Percentiles rank a stretch among this genome's conserved stretches.
Evolutionary conservation across 345 rosid species (phyloP).

Genomic region (Viola odorata): DNA sequence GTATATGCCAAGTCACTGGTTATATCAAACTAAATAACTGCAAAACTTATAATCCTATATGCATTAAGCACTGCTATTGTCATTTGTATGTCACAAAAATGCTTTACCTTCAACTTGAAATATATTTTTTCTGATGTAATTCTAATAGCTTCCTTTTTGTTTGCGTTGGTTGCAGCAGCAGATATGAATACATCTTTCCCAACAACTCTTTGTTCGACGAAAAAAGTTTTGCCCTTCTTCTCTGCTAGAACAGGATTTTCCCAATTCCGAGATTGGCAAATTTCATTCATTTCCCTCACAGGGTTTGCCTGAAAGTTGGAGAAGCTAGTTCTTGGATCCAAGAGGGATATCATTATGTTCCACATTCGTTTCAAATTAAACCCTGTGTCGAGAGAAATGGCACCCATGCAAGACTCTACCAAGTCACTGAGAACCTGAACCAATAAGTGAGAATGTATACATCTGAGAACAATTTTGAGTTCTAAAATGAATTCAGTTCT

Average conservation of each 20-base stretch:
- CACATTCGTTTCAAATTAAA: slow-evolving; percentile 61
- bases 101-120: slow-evolving; percentile 56
- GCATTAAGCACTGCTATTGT: too few species aligned
- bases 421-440: slow-evolving; percentile 85
- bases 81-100: background rate
- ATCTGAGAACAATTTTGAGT: background rate
- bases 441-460: slow-evolving; percentile 4
- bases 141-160: slow-evolving; percentile 51
- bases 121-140: slow-evolving; percentile 48
- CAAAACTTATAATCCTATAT: too few species aligned
- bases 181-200: slow-evolving; percentile 27
- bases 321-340: slow-evolving; percentile 54
- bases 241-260: slow-evolving; percentile 18
- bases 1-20: too few species aligned
- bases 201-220: slow-evolving; percentile 44
- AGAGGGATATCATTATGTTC: slow-evolving; percentile 61
- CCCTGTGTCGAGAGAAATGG: slow-evolving; percentile 77
- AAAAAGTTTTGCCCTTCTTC: slow-evolving; percentile 38
- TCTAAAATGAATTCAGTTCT: background rate
- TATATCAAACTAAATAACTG: too few species aligned
- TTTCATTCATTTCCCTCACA: slow-evolving; percentile 60
- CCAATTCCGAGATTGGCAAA: slow-evolving; percentile 63
- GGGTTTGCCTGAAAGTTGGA: slow-evolving; percentile 63
- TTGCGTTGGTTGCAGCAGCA: slow-evolving; percentile 45
- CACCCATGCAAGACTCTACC: slow-evolving; percentile 81